phyloP scores from a whole-genome alignment of 2,329 filamentous ascomycete genomes.

The Alternaria solani region DNA sequence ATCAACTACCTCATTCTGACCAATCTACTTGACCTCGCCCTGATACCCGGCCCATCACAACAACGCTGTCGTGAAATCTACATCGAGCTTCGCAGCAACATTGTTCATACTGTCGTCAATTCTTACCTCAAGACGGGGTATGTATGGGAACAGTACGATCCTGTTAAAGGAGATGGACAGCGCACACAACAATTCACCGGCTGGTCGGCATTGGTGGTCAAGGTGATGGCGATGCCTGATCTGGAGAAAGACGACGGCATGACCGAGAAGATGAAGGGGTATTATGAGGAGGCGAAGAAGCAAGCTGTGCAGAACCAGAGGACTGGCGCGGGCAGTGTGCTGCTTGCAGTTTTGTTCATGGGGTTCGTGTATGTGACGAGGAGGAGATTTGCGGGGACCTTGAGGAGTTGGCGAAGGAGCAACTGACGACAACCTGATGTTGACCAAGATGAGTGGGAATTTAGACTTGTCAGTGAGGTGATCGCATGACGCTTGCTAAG shows the following conservation, averaged over 20 bases:
- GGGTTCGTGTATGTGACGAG: conserved; percentile 34
- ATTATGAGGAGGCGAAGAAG: conserved; percentile 34
- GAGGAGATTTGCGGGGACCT: conserved; percentile 37
- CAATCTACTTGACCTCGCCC: conserved; percentile 63
- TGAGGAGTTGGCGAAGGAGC: conserved; percentile 29
- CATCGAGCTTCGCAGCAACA: conserved; percentile 75
- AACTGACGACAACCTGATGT: not conserved
- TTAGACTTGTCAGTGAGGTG: not conserved
- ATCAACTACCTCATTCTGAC: conserved; percentile 90
- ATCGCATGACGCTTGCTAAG: not conserved
- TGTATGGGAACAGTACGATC: conserved; percentile 98
- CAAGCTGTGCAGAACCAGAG: conserved; percentile 26
- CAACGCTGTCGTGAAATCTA: conserved; percentile 76
- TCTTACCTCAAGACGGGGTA: conserved; percentile 92
- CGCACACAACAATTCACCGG: conserved; percentile 97
- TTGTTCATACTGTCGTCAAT: conserved; percentile 85
- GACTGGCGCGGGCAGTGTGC: conserved; percentile 25
- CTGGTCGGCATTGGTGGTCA: conserved; percentile 98
- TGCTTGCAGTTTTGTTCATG: conserved; percentile 22
- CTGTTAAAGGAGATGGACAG: conserved; percentile 90
- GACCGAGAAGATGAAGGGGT: conserved; percentile 27
- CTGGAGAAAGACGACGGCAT: conserved; percentile 47
- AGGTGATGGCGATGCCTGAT: conserved; percentile 93
- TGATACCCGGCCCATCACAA: conserved; percentile 67
- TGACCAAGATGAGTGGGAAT: not conserved